Percentiles rank a stretch among this genome's conserved stretches.
Conservation (phyloP, 495 filamentous ascomycete genomes). For the Aspergillus carlsbadensis region DNA sequence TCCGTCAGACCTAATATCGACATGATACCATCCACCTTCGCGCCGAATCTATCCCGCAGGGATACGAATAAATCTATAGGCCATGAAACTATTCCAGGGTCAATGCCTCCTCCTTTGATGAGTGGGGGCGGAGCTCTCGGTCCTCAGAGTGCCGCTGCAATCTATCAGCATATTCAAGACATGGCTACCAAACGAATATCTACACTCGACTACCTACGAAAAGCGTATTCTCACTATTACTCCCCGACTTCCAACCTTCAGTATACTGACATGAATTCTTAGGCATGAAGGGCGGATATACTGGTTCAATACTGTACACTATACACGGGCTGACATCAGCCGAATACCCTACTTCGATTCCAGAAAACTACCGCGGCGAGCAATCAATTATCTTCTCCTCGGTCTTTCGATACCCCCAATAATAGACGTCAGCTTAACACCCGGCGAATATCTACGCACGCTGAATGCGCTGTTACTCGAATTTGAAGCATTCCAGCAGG, state of each 20-base stretch:
- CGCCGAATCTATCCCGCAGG: constrained; percentile 34
- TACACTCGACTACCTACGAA: constrained; percentile 91
- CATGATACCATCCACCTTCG: constrained; percentile 42
- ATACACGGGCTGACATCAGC: constrained; percentile 75
- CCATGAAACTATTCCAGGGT: constrained; percentile 26
- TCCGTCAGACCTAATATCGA: neutral
- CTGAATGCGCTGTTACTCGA: constrained; percentile 84
- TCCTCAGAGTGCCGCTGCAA: constrained; percentile 61
- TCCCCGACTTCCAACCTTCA: neutral
- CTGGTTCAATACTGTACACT: constrained; percentile 96
- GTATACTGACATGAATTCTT: constrained; percentile 6
- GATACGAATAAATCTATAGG: constrained; percentile 40
- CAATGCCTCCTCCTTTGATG: constrained; percentile 29
- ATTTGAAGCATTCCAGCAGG: constrained; percentile 88
- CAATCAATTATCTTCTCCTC: constrained; percentile 90
- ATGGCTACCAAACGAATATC: constrained; percentile 89
- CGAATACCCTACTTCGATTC: constrained; percentile 83
- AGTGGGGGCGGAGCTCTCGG: constrained; percentile 41
- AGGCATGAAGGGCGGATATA: constrained; percentile 92
- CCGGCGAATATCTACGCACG: constrained; percentile 81
- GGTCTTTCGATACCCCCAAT: constrained; percentile 88
- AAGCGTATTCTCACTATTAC: constrained; percentile 61
- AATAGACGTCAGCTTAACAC: constrained; percentile 76
- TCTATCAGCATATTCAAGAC: constrained; percentile 87
- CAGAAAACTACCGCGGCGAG: constrained; percentile 77